Conservation (phyloP, 768 basidiomycete genomes). For the Cubamyces lactineus region DNA sequence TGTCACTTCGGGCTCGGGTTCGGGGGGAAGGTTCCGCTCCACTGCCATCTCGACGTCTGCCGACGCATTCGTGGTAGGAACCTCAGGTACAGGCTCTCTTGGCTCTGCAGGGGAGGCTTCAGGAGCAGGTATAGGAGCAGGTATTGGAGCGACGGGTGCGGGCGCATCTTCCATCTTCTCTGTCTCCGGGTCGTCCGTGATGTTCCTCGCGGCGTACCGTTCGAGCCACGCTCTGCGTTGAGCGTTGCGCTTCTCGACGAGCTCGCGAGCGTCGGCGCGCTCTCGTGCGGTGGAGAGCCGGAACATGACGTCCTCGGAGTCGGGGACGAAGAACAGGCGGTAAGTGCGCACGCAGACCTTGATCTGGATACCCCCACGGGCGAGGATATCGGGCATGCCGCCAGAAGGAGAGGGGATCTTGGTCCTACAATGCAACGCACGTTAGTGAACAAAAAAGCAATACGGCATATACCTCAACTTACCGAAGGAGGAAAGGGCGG, state of each 20-base stretch:
- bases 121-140: neutral
- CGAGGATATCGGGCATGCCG: slow-evolving; percentile 23
- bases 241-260: slow-evolving; percentile 18
- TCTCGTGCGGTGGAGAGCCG: slow-evolving; percentile 48
- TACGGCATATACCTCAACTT: slow-evolving; percentile 23
- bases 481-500: slow-evolving; percentile 72
- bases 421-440: neutral
- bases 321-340: slow-evolving; percentile 75
- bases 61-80: neutral
- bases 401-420: slow-evolving; percentile 45
- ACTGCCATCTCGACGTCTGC: slow-evolving; percentile 6
- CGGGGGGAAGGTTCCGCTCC: neutral
- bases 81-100: neutral
- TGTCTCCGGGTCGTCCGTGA: slow-evolving; percentile 5
- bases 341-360: slow-evolving; percentile 85
- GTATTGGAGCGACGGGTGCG: neutral
- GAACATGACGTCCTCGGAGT: slow-evolving; percentile 67
- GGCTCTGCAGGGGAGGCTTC: neutral
- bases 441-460: slow-evolving; percentile 32
- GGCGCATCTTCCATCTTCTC: neutral
- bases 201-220: slow-evolving; percentile 21
- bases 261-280: slow-evolving; percentile 33
- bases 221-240: slow-evolving; percentile 34
- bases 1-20: slow-evolving; percentile 2
- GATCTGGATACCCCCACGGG: slow-evolving; percentile 69